Evolutionary conservation across 2,329 filamentous ascomycete genomes (phyloP).

Genomic region (Madurella mycetomatis): DNA sequence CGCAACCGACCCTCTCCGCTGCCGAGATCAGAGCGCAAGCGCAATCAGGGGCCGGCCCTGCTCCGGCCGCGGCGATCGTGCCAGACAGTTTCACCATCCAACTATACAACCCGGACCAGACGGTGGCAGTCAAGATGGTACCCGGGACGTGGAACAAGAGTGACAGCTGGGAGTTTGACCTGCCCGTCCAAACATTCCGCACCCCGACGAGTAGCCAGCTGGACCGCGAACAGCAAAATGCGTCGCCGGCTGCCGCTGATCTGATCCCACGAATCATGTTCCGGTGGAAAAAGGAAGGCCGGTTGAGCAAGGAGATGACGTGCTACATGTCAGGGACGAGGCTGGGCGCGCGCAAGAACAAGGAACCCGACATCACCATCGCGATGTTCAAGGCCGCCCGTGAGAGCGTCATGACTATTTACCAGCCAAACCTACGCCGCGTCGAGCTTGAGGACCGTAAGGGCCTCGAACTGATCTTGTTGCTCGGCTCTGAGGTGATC

Average conservation of each 20-base stretch:
- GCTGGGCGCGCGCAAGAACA: constrained; percentile 69
- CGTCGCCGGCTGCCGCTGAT: constrained; percentile 35
- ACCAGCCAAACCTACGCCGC: constrained; percentile 85
- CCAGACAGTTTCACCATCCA: constrained; percentile 78
- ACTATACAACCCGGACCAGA: constrained; percentile 91
- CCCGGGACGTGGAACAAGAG: constrained; percentile 75
- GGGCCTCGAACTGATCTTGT: constrained; percentile 78
- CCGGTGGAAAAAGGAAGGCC: constrained; percentile 83
- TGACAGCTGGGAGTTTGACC: constrained; percentile 85
- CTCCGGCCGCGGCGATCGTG: constrained; percentile 63
- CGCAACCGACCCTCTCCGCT: constrained; percentile 73
- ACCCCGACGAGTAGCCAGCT: constrained; percentile 72
- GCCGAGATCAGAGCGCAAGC: constrained; percentile 68
- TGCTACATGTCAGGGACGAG: constrained; percentile 81
- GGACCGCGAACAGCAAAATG: constrained; percentile 64
- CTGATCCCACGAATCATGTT: constrained; percentile 73
- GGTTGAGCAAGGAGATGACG: constrained; percentile 79
- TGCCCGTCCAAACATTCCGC: constrained; percentile 81
- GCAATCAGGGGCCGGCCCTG: constrained; percentile 37
- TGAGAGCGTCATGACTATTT: constrained; percentile 70
- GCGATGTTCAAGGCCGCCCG: constrained; percentile 71
- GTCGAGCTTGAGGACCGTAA: constrained; percentile 94
- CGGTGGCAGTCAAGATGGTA: constrained; percentile 65
- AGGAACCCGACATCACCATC: constrained; percentile 94
- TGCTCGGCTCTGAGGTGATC: constrained; percentile 60